Percentiles rank a stretch among this genome's conserved stretches.
Evolutionary conservation across 2,329 filamentous ascomycete genomes (phyloP).

Genomic region (Cytospora mali): DNA sequence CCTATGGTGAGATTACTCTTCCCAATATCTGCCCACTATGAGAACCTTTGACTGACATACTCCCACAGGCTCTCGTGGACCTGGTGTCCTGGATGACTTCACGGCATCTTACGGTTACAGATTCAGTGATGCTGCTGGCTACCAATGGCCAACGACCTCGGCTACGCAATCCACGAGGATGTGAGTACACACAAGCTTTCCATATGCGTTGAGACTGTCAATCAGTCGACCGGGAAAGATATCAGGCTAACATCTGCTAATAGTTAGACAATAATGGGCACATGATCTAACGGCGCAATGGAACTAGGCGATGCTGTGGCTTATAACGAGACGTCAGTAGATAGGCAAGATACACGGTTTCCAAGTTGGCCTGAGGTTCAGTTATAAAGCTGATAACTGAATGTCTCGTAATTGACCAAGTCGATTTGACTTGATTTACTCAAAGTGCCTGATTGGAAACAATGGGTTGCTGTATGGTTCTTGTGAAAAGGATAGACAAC

Average conservation of each 20-base stretch:
- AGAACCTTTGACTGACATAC: constrained; percentile 31
- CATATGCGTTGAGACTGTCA: constrained; percentile 10
- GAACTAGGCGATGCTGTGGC: constrained; percentile 8
- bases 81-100: constrained; percentile 95
- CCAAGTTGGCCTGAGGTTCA: constrained; percentile 7
- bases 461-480: neutral
- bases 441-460: neutral
- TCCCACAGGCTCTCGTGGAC: constrained; percentile 83
- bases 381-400: constrained; percentile 16
- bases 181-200: constrained; percentile 53
- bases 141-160: constrained; percentile 88
- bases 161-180: constrained; percentile 69
- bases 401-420: constrained; percentile 6
- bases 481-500: neutral
- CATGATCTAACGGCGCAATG: neutral
- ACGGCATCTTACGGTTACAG: constrained; percentile 98
- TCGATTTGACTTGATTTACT: neutral
- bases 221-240: neutral
- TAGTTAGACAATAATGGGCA: constrained; percentile 23
- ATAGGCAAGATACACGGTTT: constrained; percentile 11
- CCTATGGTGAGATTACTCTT: constrained; percentile 73
- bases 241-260: constrained; percentile 9
- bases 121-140: constrained; percentile 94
- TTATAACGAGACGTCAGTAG: constrained; percentile 1
- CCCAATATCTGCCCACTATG: constrained; percentile 8